A percentile compares a stretch with the other conserved stretches of the same genome.
These are phyloP conservation scores for Leishmania amazonensis DNA, from an alignment of 208 protist genomes.

Conservation along the genomic window DNA sequence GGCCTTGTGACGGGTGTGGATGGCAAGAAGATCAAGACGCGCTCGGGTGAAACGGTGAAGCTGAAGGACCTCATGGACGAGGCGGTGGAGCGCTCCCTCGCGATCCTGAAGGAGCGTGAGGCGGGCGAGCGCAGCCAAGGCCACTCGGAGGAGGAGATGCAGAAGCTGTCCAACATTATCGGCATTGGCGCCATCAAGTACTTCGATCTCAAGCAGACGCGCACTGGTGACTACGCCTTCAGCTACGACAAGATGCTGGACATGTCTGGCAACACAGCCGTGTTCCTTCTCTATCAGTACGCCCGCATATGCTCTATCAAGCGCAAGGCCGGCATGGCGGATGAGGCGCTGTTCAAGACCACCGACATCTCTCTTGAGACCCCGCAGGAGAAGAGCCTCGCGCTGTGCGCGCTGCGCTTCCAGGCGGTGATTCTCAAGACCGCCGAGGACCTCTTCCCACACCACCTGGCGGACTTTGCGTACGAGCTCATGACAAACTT, in stretches of 20 bases:
- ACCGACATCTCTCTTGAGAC: slow-evolving; percentile 75
- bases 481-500: slow-evolving; percentile 94
- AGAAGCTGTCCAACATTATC: slow-evolving; percentile 85
- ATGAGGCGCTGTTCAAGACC: slow-evolving; percentile 58
- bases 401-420: slow-evolving; percentile 86
- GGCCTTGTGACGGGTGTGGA: slow-evolving; percentile 92
- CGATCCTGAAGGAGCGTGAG: slow-evolving; percentile 88
- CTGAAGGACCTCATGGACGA: slow-evolving; percentile 97
- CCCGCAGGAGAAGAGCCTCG: slow-evolving; percentile 86
- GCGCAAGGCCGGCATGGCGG: slow-evolving; percentile 81
- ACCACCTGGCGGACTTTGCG: slow-evolving; percentile 96
- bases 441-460: slow-evolving; percentile 91
- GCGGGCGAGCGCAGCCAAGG: slow-evolving; percentile 73
- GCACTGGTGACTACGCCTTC: slow-evolving; percentile 96
- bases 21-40: slow-evolving; percentile 97
- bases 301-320: slow-evolving; percentile 96
- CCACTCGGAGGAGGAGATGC: slow-evolving; percentile 84
- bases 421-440: slow-evolving; percentile 88
- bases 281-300: slow-evolving; percentile 98
- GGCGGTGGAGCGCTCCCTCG: slow-evolving; percentile 82
- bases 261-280: slow-evolving; percentile 96
- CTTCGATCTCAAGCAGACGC: slow-evolving; percentile 96
- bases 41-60: slow-evolving; percentile 94
- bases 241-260: slow-evolving; percentile 97
- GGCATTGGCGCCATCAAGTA: slow-evolving; percentile 97